Conservation (phyloP, 2,329 filamentous ascomycete species). For the Paracamarosporium sp. region DNA sequence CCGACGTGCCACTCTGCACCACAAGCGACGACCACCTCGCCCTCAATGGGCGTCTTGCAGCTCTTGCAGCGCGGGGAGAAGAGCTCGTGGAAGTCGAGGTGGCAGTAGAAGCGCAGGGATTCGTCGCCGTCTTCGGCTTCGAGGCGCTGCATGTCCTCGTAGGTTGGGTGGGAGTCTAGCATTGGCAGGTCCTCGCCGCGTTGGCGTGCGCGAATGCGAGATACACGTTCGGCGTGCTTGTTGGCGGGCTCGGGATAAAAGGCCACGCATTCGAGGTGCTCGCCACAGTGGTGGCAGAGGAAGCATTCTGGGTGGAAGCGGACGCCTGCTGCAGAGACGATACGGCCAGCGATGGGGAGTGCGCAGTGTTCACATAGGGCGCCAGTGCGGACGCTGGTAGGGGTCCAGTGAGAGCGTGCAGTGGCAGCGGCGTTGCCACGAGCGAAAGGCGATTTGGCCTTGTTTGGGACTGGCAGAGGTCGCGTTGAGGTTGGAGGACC, state of each 20-base stretch:
- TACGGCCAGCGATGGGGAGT: conserved; percentile 85
- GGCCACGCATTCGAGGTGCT: conserved; percentile 89
- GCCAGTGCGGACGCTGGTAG: conserved; percentile 59
- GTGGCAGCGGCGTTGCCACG: conserved; percentile 43
- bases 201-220: conserved; percentile 72
- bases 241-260: conserved; percentile 90
- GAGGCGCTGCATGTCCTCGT: conserved; percentile 62
- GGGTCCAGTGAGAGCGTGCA: conserved; percentile 53
- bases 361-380: conserved; percentile 85
- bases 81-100: conserved; percentile 97
- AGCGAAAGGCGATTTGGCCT: conserved; percentile 53
- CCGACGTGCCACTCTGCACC: conserved; percentile 97
- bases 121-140: conserved; percentile 72
- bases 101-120: conserved; percentile 85
- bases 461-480: conserved; percentile 55
- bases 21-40: conserved; percentile 91
- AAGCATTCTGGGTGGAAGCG: conserved; percentile 96
- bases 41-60: conserved; percentile 95
- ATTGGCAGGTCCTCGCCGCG: conserved; percentile 56
- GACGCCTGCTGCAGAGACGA: conserved; percentile 80
- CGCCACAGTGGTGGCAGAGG: conserved; percentile 84
- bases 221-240: conserved; percentile 73
- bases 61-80: conserved; percentile 94
- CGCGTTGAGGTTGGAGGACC: conserved; percentile 46
- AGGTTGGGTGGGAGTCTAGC: conserved; percentile 52